These are phyloP conservation scores for Lactarius sp. DNA, from an alignment of 768 basidiomycete species.

Conservation along the genomic window DNA sequence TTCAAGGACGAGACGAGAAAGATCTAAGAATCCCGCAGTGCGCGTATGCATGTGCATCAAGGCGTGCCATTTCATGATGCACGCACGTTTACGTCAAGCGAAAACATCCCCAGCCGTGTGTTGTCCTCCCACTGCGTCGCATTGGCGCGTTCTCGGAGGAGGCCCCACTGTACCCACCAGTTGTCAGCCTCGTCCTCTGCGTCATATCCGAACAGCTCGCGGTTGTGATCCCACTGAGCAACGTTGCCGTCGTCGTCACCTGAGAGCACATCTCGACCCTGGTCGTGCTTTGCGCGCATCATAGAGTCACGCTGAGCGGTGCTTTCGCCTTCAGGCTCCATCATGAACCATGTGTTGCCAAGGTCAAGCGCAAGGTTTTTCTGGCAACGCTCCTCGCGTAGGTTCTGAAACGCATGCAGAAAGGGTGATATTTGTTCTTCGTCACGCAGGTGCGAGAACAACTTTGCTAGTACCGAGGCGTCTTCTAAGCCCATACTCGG, in stretches of 20 bases:
- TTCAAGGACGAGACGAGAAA: not conserved
- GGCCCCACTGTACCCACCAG: slow-evolving; percentile 38
- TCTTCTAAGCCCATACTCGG: slow-evolving; percentile 38
- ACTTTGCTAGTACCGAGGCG: slow-evolving; percentile 37
- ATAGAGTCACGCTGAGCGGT: slow-evolving; percentile 28
- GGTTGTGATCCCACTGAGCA: slow-evolving; percentile 32
- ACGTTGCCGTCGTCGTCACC: slow-evolving; percentile 27
- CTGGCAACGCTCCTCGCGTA: slow-evolving; percentile 32
- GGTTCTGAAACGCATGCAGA: slow-evolving; percentile 35
- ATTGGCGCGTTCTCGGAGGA: slow-evolving; percentile 25
- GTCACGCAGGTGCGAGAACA: slow-evolving; percentile 35
- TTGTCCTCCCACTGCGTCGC: not conserved
- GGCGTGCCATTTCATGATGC: not conserved
- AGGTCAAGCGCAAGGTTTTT: slow-evolving; percentile 26
- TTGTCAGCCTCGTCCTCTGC: slow-evolving; percentile 37
- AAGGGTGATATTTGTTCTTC: slow-evolving; percentile 33
- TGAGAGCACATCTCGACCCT: slow-evolving; percentile 27
- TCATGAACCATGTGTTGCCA: slow-evolving; percentile 25
- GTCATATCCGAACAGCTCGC: slow-evolving; percentile 34
- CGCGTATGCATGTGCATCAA: not conserved
- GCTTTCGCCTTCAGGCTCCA: slow-evolving; percentile 25
- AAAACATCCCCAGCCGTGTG: not conserved
- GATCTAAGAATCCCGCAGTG: not conserved
- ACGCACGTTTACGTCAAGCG: slow-evolving; percentile 15
- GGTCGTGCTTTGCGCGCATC: slow-evolving; percentile 26